Evolutionary conservation across 305 asterid genomes (phyloP).

Genomic region (Solanum hybrid): DNA sequence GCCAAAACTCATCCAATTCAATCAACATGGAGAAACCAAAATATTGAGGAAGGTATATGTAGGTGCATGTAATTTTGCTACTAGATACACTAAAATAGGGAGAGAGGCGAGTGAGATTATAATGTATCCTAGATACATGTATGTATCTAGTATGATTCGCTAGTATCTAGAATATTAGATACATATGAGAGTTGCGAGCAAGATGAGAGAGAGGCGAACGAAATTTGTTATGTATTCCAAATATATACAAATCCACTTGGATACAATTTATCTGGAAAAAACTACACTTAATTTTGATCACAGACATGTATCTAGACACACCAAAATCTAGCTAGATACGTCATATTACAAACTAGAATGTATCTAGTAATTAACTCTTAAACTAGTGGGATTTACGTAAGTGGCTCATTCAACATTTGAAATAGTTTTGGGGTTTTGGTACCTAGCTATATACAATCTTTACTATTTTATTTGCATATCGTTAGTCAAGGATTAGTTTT

Average conservation of each 20-base stretch:
- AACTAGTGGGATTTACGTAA: background rate
- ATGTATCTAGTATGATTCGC: background rate
- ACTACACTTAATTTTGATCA: background rate
- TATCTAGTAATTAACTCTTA: background rate
- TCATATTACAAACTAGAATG: no score
- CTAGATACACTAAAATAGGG: background rate
- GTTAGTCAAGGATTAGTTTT: background rate
- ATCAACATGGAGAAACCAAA: background rate
- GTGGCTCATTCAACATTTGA: background rate
- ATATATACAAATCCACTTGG: no score
- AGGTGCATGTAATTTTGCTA: background rate
- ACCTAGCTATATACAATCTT: background rate
- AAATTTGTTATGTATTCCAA: background rate
- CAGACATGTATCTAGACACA: background rate
- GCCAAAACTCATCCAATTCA: background rate
- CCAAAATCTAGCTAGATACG: background rate
- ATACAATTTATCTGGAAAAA: background rate
- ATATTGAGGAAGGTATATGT: background rate
- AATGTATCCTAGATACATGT: background rate
- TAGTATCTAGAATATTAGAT: background rate
- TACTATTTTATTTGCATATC: background rate
- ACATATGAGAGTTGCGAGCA: background rate
- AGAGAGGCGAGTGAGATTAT: background rate
- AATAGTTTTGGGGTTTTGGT: background rate
- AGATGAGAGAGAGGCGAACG: background rate